Conservation (phyloP, 768 basidiomycete species). For the Dioszegia crocea region DNA sequence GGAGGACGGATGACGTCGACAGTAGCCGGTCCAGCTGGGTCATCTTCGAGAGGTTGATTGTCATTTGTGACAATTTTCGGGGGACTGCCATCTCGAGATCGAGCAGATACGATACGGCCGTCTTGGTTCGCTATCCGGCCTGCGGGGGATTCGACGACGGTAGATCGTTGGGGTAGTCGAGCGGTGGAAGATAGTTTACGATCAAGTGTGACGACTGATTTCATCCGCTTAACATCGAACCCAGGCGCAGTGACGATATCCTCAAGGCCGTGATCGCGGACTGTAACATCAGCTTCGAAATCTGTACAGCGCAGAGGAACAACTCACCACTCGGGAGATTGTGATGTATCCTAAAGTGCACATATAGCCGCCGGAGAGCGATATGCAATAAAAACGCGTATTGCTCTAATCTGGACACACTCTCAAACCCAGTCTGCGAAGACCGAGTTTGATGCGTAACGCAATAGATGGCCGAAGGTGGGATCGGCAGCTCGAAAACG, state of each 20-base stretch:
- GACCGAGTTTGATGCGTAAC: slow-evolving; percentile 66
- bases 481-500: slow-evolving; percentile 56
- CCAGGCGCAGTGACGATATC: slow-evolving; percentile 13
- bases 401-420: slow-evolving; percentile 91
- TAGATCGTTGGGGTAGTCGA: slow-evolving; percentile 84
- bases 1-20: slow-evolving; percentile 61
- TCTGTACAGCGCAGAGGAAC: not conserved
- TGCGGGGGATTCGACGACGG: slow-evolving; percentile 88
- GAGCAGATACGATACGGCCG: slow-evolving; percentile 37
- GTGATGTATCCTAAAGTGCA: slow-evolving; percentile 52
- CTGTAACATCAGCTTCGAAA: slow-evolving; percentile 12
- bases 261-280: slow-evolving; percentile 20
- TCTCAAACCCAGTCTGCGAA: slow-evolving; percentile 74
- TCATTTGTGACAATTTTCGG: slow-evolving; percentile 1
- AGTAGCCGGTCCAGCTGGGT: slow-evolving; percentile 20
- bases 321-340: slow-evolving; percentile 35
- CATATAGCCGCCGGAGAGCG: slow-evolving; percentile 82
- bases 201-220: slow-evolving; percentile 79
- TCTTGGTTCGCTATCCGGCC: slow-evolving; percentile 75
- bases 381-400: slow-evolving; percentile 96
- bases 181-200: slow-evolving; percentile 93
- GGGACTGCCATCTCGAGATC: slow-evolving; percentile 5
- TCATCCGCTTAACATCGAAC: slow-evolving; percentile 92
- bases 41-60: slow-evolving; percentile 12
- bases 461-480: slow-evolving; percentile 61